Percentiles rank a stretch among this genome's conserved stretches.
Evolutionary conservation across 768 basidiomycete genomes (phyloP).

Genomic region (Candolleomyces efflorescens): DNA sequence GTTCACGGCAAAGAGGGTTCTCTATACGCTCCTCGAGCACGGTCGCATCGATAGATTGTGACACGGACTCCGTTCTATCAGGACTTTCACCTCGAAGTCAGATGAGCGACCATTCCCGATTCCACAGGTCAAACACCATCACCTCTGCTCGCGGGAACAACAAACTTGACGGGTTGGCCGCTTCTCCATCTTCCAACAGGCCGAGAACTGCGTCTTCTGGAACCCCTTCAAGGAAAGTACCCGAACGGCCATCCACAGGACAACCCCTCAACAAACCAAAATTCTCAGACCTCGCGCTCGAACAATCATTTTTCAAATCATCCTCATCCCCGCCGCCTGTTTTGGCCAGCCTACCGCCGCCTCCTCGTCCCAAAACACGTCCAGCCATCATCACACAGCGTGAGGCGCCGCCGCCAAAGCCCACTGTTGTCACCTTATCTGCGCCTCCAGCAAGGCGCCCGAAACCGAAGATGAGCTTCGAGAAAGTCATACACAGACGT

Average conservation of each 20-base stretch:
- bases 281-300: constrained; percentile 7
- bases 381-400: constrained; percentile 19
- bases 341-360: constrained; percentile 47
- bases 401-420: neutral
- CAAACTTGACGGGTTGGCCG: neutral
- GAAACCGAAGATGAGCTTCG: constrained; percentile 1
- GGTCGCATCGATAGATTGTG: constrained; percentile 18
- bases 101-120: neutral
- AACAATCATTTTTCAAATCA: constrained; percentile 14
- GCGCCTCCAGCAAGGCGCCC: constrained; percentile 20
- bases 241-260: constrained; percentile 4
- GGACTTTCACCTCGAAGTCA: constrained; percentile 21
- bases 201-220: constrained; percentile 9
- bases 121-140: constrained; percentile 8
- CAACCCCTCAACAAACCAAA: constrained; percentile 5
- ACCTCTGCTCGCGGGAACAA: neutral
- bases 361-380: constrained; percentile 42
- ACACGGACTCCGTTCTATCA: constrained; percentile 19
- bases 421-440: constrained; percentile 23
- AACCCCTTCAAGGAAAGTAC: constrained; percentile 3
- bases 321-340: constrained; percentile 21
- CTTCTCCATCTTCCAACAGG: neutral
- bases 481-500: constrained; percentile 32
- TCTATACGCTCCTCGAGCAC: constrained; percentile 40
- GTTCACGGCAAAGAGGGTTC: constrained; percentile 26